phyloP scores from a whole-genome alignment of 441 rosid genomes.

The Rhodomyrtus psidioides region DNA sequence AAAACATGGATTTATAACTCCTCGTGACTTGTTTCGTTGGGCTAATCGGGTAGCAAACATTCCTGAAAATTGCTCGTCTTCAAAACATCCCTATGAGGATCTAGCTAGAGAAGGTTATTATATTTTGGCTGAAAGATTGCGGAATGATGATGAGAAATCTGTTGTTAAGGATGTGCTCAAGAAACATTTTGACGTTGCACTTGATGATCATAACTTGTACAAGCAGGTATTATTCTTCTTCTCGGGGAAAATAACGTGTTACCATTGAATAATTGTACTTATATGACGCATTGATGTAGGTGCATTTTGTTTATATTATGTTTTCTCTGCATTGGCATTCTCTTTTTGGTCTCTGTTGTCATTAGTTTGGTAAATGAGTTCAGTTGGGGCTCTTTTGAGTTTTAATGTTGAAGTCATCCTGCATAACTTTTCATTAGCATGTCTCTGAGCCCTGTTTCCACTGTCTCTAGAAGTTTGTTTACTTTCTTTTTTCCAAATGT shows the following conservation, averaged over 20 bases:
- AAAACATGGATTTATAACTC: conserved; percentile 97
- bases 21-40: conserved; percentile 98
- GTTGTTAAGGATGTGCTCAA: conserved; percentile 80
- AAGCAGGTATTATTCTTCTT: conserved; percentile 38
- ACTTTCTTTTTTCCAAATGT: not conserved
- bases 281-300: not conserved
- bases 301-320: not conserved
- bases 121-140: conserved; percentile 91
- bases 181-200: conserved; percentile 56
- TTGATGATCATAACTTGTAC: conserved; percentile 62
- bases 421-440: not conserved
- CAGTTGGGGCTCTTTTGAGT: not conserved
- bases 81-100: conserved; percentile 55
- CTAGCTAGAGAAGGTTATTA: conserved; percentile 94
- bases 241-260: not conserved
- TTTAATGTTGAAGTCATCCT: not conserved
- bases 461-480: not conserved
- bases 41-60: conserved; percentile 53
- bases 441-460: not conserved
- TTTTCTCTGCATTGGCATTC: not conserved
- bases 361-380: not conserved
- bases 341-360: not conserved
- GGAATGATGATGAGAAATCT: conserved; percentile 75
- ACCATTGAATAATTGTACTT: not conserved
- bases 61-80: conserved; percentile 21